Base-by-base conservation (phyloP, 1,284 basidiomycete genomes). In the Grifola frondosa region DNA sequence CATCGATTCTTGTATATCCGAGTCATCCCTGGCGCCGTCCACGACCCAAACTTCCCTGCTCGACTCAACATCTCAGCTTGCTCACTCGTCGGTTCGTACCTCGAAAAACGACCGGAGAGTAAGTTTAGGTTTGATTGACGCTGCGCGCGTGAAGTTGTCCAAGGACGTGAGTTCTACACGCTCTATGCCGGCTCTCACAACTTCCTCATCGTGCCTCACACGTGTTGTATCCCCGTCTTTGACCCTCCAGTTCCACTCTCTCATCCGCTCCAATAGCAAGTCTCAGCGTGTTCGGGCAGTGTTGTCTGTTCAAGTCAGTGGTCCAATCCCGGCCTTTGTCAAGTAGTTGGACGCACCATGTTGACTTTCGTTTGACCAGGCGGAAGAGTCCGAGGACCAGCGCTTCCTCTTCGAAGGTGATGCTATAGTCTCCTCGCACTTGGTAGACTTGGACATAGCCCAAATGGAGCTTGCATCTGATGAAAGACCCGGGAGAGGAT, bases 141-240 rank as follows among this genome's bases (percentile, higher is more conserved):
- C 58, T 44, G 59, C 62, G 48, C 62, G 62, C 57, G 61, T 62
- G 54, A 55, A 60, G 54, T 53, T 62, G 42, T 55, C 60, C 50
- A 54, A 58, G 49, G 62, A 64, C 49, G 62, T 64, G 58, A 57
- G 62, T 57, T 46, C 48, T 26, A 42, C 54, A 52, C 51, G 50
- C 56, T 46, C 39, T 46, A 25, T 49, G 44, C 53, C 49, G 53
- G 43, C 55, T 49, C 54, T 44, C 40, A 48, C 53, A 53, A 38
- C 32, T 34, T 48, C 49, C 49, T 36, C 38, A 48, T 49, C 57
- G 64, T 67, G 60, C 62, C 64, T 64, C 60, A 62, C 65, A 67
- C 65, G 65, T 67, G 65, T 65, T 61, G 43, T 37, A 46, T 54
- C 53, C 48, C 50, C 50, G 44, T 57, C 57, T 58, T 56, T 34